These are phyloP conservation scores for Emergomyces orientalis DNA, from an alignment of 2,329 filamentous ascomycete species.

Conservation along the genomic window DNA sequence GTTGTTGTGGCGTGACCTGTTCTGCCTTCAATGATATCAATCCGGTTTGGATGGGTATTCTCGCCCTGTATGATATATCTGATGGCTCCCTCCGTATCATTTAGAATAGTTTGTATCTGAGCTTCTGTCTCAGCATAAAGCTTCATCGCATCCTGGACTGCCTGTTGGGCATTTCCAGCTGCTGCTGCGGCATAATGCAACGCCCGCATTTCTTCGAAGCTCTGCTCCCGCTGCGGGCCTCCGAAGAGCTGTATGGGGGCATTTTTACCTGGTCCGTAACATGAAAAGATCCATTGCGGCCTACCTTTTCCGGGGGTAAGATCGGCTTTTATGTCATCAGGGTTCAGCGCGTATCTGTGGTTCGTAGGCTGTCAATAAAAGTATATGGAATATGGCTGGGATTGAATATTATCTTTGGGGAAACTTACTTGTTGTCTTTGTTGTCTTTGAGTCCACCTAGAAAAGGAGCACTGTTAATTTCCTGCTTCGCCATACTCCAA, in stretches of 20 bases:
- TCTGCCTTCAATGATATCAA: constrained; percentile 42
- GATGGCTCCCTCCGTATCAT: constrained; percentile 61
- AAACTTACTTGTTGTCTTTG: constrained; percentile 11
- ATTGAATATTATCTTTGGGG: background rate
- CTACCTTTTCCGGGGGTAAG: constrained; percentile 52
- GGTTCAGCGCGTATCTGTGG: constrained; percentile 46
- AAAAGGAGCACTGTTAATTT: constrained; percentile 13
- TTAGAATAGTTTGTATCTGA: constrained; percentile 62
- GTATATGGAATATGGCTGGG: constrained; percentile 8
- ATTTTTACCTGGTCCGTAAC: constrained; percentile 69
- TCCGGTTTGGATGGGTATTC: constrained; percentile 65
- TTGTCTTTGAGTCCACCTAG: constrained; percentile 16
- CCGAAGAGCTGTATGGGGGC: constrained; percentile 77
- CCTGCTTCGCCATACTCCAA: background rate
- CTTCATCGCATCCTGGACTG: constrained; percentile 43
- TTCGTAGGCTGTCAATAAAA: constrained; percentile 15
- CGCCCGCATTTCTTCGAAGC: constrained; percentile 75
- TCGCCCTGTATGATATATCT: constrained; percentile 57
- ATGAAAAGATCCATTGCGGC: constrained; percentile 77
- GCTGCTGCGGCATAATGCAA: constrained; percentile 57
- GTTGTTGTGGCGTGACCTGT: constrained; percentile 17
- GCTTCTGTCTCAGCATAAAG: constrained; percentile 56
- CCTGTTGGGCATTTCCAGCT: constrained; percentile 49
- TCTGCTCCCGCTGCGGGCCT: constrained; percentile 68
- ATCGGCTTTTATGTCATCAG: constrained; percentile 55